Percentiles rank a stretch among this genome's conserved stretches.
These are phyloP conservation scores for Selaginella moellendorffii DNA, from an alignment of 75 land plant genomes.

Conservation along the genomic window DNA sequence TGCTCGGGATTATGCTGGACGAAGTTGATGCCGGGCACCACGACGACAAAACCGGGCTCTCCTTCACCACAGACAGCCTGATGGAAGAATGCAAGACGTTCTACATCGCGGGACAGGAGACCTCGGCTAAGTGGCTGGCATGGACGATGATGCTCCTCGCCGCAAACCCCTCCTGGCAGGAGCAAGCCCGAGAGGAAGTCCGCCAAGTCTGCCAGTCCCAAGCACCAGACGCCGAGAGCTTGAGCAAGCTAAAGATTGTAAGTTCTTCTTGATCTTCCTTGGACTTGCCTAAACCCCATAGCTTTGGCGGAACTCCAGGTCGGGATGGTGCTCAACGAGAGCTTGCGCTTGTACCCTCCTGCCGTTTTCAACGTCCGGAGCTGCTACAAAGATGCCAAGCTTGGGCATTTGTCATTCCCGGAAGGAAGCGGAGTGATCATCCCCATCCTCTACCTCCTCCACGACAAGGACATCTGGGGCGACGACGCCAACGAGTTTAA, in stretches of 20 bases:
- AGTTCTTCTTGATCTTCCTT: not conserved
- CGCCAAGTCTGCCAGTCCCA: no score
- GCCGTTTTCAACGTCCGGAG: constrained; percentile 14
- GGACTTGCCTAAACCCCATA: not conserved
- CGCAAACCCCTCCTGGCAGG: constrained; percentile 1
- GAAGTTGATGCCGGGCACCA: constrained; percentile 6
- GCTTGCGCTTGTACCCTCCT: constrained; percentile 19
- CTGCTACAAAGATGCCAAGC: constrained; percentile 17
- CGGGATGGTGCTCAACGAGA: constrained; percentile 24
- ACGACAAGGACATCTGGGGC: no score
- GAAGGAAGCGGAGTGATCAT: constrained; percentile 12
- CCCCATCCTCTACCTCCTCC: constrained; percentile 14
- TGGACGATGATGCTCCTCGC: constrained; percentile 10
- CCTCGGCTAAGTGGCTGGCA: no score
- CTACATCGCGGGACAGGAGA: not conserved
- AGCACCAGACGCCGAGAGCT: not conserved
- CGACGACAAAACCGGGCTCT: not conserved
- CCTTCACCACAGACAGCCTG: not conserved
- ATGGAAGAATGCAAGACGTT: no score
- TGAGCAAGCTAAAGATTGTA: not conserved
- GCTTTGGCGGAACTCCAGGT: constrained; percentile 18
- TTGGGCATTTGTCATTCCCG: constrained; percentile 24
- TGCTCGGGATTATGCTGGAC: constrained; percentile 25
- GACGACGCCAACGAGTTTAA: no score
- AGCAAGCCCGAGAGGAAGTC: constrained; percentile 6